Evolutionary conservation across 2,329 filamentous ascomycete genomes (phyloP), one percentile per base, ranked within the genome.

Genomic region (Zopfia rhizophila): DNA sequence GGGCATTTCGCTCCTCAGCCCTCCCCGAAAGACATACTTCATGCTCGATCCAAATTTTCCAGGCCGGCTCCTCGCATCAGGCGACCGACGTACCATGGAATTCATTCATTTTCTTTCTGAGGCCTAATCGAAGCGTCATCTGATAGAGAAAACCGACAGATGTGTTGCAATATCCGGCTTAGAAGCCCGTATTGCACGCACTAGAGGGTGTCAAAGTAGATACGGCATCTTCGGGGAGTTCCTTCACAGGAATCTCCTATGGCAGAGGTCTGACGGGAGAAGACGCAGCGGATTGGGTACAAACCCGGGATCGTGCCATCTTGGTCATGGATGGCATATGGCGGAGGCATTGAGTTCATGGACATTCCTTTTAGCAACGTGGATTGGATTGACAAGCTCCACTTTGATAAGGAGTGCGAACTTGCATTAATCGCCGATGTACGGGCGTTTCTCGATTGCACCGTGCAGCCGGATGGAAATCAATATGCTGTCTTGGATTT

Each of bases 161-260:
- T 38, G 38, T 28, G 38, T 53, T 39, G 58, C 56, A 44, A 45
- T 51, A 31, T 51, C 41, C 19, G 54, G 48, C 3, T 46, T 61
- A 32, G 45, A 55, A 23, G 37, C 14, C 13, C 46, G 56, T 36
- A 53, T 61, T 32, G 28, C 43, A 21, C 11, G 30, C 3, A 36
- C 43, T 12, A 14, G 49, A 29, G 3, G n/a, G 5, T 51, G 38
- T 27, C n/a, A 45, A 23, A 51, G 45, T 13, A 53, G 40, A 44
- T 52, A 53, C 31, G 50, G 56, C 18, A 49, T 52, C 33, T 53
- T 58, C 16, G 10, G 55, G 18, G 28, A 23, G 18, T 51, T 44
- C 25, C 51, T 58, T 19, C 50, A 54, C 28, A 45, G 53, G 23
- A 47, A 48, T 25, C 49, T 61, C n/a, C 44, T 59, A 2, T 61